Evolutionary conservation across 1,284 basidiomycete genomes (phyloP), one percentile per base, ranked within the genome.

Genomic region (Ceratobasidium theobromae): DNA sequence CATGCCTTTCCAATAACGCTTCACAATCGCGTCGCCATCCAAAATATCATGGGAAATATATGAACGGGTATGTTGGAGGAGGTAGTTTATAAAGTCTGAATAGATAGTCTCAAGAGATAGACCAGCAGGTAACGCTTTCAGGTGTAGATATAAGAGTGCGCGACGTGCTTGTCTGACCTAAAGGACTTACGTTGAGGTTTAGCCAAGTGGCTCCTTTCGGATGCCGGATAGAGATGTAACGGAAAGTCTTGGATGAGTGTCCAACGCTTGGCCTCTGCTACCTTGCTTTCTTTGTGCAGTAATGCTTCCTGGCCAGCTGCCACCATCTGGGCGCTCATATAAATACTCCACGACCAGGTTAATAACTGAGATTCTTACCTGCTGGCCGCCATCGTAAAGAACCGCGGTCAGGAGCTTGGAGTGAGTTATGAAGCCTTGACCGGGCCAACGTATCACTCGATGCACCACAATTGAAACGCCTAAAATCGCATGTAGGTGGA

Each of bases 1-100:
- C 28, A 46, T 18, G 18, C 25, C 16, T 3, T 30, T 27, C 12
- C 27, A 16, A n/a, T 38, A 53, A 3, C 11, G 5, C 4, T 62
- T 60, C 62, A 53, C 58, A 16, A 54, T 35, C 11, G 12, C 16
- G 16, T 18, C 18, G 3, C 70, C 68, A 27, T 64, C 49, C n/a
- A 53, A 6, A 3, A 66, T 52, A 3, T 45, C 65, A 6, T 62
- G 35, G 9, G 52, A 35, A 27, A 69, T 68, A 30, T 35, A 54
- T 4, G 28, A 4, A n/a, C 41, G 48, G 1, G 62, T 60, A 25
- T 58, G 55, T 40, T 25, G 11, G 4, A 65, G 30, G 25, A 65
- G 32, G 27, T 65, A 65, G 9, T n/a, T 16, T 4, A 65, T 18
- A 38, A 38, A 65, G 27, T 65, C 62, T 14, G 51, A 14, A 28